Conservation (phyloP, 2,329 filamentous ascomycete genomes). For the Fusarium brevicatenulatum region DNA sequence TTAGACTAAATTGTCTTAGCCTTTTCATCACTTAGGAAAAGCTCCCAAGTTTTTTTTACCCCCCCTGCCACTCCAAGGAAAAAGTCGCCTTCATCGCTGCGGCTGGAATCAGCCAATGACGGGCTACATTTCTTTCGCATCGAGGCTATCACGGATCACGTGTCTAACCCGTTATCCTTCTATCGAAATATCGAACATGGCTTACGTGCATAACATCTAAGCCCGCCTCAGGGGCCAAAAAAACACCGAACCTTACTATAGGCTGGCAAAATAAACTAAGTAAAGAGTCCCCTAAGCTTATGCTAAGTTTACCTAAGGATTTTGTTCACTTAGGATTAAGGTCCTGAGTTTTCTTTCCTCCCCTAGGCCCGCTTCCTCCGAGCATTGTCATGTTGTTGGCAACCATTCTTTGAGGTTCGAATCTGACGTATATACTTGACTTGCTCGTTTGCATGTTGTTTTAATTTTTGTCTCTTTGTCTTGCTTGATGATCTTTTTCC, state of each 20-base stretch:
- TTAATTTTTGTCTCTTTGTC: not conserved
- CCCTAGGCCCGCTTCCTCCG: not conserved
- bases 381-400: not conserved
- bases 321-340: too few relatives aligned
- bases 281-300: too few relatives aligned
- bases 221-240: not conserved
- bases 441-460: not conserved
- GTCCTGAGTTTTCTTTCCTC: too few relatives aligned
- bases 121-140: not conserved
- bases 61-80: constrained; percentile 7
- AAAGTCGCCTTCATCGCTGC: constrained; percentile 42
- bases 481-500: not conserved
- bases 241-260: too few relatives aligned
- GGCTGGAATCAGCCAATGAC: constrained; percentile 12
- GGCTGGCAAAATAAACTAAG: too few relatives aligned
- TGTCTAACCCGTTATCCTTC: constrained; percentile 15
- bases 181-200: constrained; percentile 24
- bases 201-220: constrained; percentile 27
- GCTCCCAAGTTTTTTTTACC: too few relatives aligned
- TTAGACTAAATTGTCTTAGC: too few relatives aligned
- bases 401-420: not conserved
- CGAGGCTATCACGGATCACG: constrained; percentile 31
- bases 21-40: too few relatives aligned
- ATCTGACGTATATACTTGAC: not conserved
- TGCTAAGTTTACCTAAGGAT: too few relatives aligned